Evolutionary conservation across 2,329 filamentous ascomycete species (phyloP), one percentile per base, ranked within the genome.

Genomic region (Arthrobotrys sinensis): DNA sequence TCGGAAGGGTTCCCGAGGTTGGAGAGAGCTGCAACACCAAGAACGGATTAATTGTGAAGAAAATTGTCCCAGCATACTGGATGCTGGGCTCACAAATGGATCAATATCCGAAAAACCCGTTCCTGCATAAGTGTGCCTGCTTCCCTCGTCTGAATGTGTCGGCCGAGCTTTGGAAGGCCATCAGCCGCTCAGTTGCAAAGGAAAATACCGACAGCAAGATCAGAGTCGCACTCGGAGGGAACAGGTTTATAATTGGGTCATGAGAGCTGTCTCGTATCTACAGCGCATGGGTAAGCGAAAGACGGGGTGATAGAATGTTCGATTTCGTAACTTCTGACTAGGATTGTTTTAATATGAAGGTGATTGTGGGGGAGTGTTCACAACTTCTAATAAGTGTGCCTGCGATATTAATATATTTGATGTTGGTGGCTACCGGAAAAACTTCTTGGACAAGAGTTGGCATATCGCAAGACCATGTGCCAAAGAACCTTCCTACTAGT

Each of bases 401-500:
- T 70, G 36, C 28, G 34, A 68, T 57, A 46, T 77, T 70, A 77
- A 77, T 70, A 48, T 70, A 77, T 34, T 50, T 69, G 72, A 77
- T 69, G 72, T 70, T 77, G 57, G 72, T 77, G 72, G 72, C 66
- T 60, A n/a, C 32, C 38, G 55, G 57, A 77, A 48, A 32, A 57
- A 57, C 43, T 7, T 55, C 48, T 66, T 65, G 38, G 53, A 43
- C 53, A 40, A 21, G 34, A 57, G 24, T 32, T 19, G 53, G 34
- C 62, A 48, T 12, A 50, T n/a, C 46, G 53, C 40, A 40, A 40
- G 48, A 8, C 45, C 40, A 48, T 65, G 62, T 50, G 46, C 34
- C 46, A 53, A 60, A 40, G 55, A 60, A 60, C 16, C 1, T 36
- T 32, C 7, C 52, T 6, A 38, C 16, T 10, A 60, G 43, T 36